A percentile compares a stretch with the other conserved stretches of the same genome.
Evolutionary conservation across 768 basidiomycete genomes (phyloP).

Genomic region (Suillus plorans): DNA sequence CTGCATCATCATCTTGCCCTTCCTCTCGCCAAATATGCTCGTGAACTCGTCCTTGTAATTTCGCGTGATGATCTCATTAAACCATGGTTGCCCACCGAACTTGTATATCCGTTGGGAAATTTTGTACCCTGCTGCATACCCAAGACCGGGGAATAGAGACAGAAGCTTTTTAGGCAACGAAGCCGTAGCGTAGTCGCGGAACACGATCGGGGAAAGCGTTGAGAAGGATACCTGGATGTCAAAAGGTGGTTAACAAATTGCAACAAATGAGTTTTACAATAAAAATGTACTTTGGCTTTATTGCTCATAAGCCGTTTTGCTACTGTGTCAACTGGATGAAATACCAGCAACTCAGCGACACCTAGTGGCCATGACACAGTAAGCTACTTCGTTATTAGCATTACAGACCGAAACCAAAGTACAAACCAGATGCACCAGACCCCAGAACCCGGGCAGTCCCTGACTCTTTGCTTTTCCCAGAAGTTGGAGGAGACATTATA

Average conservation of each 20-base stretch:
- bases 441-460: slow-evolving; percentile 88
- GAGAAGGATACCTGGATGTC: slow-evolving; percentile 55
- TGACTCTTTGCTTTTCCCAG: slow-evolving; percentile 69
- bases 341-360: slow-evolving; percentile 91
- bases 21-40: slow-evolving; percentile 86
- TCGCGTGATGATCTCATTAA: slow-evolving; percentile 85
- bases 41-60: slow-evolving; percentile 83
- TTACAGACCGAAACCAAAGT: not conserved
- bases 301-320: slow-evolving; percentile 99
- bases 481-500: slow-evolving; percentile 47
- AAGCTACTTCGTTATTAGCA: not conserved
- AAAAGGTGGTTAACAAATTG: slow-evolving; percentile 2
- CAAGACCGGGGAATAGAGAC: slow-evolving; percentile 96
- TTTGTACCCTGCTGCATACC: slow-evolving; percentile 99
- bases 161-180: slow-evolving; percentile 67
- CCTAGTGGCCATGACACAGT: slow-evolving; percentile 44
- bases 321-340: slow-evolving; percentile 96
- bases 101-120: slow-evolving; percentile 93
- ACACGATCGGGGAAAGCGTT: slow-evolving; percentile 75
- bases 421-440: slow-evolving; percentile 83
- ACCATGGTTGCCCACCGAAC: slow-evolving; percentile 98
- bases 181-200: slow-evolving; percentile 78
- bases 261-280: not conserved
- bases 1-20: slow-evolving; percentile 95
- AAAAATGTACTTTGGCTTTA: slow-evolving; percentile 66